These are phyloP conservation scores for Xylaria arbuscula DNA, from an alignment of 2,329 filamentous ascomycete genomes.

Conservation along the genomic window DNA sequence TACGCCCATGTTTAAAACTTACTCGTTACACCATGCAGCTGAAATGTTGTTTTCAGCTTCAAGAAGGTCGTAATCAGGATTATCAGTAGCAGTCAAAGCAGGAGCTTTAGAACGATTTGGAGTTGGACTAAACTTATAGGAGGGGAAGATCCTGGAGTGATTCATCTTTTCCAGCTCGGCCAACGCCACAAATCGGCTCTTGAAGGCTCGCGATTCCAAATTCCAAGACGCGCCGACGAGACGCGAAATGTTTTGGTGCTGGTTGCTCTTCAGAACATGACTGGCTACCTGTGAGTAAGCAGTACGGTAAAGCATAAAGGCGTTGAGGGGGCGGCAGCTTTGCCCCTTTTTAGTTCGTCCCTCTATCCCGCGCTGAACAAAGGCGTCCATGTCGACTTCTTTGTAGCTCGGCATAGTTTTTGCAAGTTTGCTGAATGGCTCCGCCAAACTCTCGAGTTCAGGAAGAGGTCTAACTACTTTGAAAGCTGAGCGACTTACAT, in stretches of 20 bases:
- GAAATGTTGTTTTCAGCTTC: too few relatives aligned
- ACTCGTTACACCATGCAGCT: too few relatives aligned
- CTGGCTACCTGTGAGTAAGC: background rate
- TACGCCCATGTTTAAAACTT: too few relatives aligned
- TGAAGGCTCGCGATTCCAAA: too few relatives aligned
- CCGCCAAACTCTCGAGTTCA: background rate
- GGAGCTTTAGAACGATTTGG: too few relatives aligned
- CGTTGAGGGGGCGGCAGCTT: conserved; percentile 12
- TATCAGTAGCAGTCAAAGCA: too few relatives aligned
- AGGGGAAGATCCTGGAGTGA: too few relatives aligned
- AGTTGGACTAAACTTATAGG: too few relatives aligned
- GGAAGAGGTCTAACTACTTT: background rate
- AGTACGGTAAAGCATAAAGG: conserved; percentile 31
- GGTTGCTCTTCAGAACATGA: background rate
- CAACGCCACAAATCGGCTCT: too few relatives aligned
- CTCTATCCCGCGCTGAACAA: background rate
- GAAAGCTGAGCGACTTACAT: too few relatives aligned
- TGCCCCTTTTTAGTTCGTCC: background rate
- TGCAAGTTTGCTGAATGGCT: conserved; percentile 15
- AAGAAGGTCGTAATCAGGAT: too few relatives aligned
- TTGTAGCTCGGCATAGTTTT: background rate
- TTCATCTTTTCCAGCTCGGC: too few relatives aligned
- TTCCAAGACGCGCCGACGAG: background rate
- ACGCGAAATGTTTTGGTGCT: background rate
- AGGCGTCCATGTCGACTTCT: background rate